phyloP scores from a whole-genome alignment of 345 rosid species.

The Syzygium oleosum region DNA sequence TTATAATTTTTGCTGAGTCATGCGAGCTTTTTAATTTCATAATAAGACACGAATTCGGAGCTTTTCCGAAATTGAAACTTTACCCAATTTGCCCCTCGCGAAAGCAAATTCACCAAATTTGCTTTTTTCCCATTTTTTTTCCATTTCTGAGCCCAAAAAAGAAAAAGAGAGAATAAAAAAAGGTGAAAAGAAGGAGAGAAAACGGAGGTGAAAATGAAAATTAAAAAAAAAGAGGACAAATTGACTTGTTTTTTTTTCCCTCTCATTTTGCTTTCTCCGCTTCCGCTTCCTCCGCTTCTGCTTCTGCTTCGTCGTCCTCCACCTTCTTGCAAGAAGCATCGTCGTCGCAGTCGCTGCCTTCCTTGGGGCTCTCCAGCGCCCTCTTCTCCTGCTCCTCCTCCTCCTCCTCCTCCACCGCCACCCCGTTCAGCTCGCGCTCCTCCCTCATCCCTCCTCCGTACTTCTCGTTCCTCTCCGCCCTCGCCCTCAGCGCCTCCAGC shows the following conservation, averaged over 20 bases:
- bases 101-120: neutral
- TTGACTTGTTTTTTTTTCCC: neutral
- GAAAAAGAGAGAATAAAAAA: too few relatives aligned
- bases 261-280: neutral
- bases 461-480: slow-evolving; percentile 34
- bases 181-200: too few relatives aligned
- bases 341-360: slow-evolving; percentile 20
- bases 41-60: neutral
- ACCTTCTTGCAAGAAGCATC: slow-evolving; percentile 13
- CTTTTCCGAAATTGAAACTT: neutral
- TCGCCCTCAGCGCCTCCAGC: slow-evolving; percentile 34
- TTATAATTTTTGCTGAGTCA: neutral
- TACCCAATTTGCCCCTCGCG: neutral
- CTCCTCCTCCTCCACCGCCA: slow-evolving; percentile 29
- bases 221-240: neutral
- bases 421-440: slow-evolving; percentile 13
- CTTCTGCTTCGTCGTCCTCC: slow-evolving; percentile 9
- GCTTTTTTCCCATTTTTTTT: neutral
- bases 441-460: slow-evolving; percentile 11
- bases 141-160: neutral
- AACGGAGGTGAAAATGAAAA: neutral
- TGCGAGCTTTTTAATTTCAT: neutral
- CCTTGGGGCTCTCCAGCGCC: slow-evolving; percentile 59
- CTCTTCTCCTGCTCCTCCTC: slow-evolving; percentile 80
- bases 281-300: neutral